Evolutionary conservation across 345 rosid species (phyloP).

Genomic region (Euphorbia tirucalli): DNA sequence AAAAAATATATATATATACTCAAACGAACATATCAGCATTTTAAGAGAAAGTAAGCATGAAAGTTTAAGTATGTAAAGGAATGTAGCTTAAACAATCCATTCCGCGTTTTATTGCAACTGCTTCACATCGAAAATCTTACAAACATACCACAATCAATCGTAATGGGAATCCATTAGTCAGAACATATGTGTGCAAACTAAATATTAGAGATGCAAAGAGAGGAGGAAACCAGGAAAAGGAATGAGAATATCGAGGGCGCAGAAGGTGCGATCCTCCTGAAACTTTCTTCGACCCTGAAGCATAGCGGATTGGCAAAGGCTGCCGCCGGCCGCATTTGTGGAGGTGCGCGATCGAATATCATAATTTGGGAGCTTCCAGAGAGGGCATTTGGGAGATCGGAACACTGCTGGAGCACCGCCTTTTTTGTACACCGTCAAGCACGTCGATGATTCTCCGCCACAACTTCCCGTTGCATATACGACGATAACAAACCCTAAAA

Average conservation of each 20-base stretch:
- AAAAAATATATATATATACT: too few relatives aligned
- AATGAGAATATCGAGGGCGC: slow-evolving; percentile 71
- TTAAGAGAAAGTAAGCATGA: too few relatives aligned
- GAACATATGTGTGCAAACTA: neutral
- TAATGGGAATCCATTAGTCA: neutral
- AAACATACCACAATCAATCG: neutral
- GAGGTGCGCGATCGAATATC: slow-evolving; percentile 34
- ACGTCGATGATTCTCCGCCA: slow-evolving; percentile 62
- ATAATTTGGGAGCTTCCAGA: slow-evolving; percentile 59
- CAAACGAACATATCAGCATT: too few relatives aligned
- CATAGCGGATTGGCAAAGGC: slow-evolving; percentile 61
- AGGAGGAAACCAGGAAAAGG: slow-evolving; percentile 67
- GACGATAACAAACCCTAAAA: slow-evolving; percentile 11
- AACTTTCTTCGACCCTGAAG: slow-evolving; percentile 66
- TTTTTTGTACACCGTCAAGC: slow-evolving; percentile 71
- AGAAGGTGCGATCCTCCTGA: slow-evolving; percentile 80
- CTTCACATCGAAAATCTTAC: neutral
- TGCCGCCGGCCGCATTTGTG: slow-evolving; percentile 16
- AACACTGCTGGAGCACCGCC: slow-evolving; percentile 96
- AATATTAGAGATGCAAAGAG: neutral
- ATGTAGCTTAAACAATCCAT: too few relatives aligned
- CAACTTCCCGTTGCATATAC: neutral
- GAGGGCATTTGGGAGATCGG: slow-evolving; percentile 82
- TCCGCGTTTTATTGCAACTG: too few relatives aligned
- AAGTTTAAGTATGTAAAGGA: neutral